phyloP scores from a whole-genome alignment of 2,329 filamentous ascomycete species.

The Exutisphaerella laricina region DNA sequence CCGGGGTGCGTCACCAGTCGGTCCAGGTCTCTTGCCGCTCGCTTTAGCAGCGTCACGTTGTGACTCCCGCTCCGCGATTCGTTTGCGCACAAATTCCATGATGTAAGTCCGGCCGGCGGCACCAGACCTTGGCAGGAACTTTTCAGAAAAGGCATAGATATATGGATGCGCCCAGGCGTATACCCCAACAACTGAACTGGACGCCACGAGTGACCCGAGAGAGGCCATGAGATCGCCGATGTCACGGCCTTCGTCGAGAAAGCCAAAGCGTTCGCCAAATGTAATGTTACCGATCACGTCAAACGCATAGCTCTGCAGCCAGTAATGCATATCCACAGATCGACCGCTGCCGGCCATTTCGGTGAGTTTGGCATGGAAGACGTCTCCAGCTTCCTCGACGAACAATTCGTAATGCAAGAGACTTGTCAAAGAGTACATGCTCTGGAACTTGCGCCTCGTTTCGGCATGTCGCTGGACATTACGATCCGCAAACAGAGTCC shows the following conservation, averaged over 20 bases:
- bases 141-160: conserved; percentile 14
- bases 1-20: conserved; percentile 6
- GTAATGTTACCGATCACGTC: conserved; percentile 39
- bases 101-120: conserved; percentile 14
- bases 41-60: conserved; percentile 7
- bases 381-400: conserved; percentile 15
- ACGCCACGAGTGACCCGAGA: conserved; percentile 12
- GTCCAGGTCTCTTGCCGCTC: conserved; percentile 8
- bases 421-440: conserved; percentile 23
- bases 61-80: conserved; percentile 9
- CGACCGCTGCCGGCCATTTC: conserved; percentile 5
- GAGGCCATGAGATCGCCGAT: conserved; percentile 20
- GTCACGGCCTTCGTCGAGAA: conserved; percentile 35
- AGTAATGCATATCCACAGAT: conserved; percentile 19
- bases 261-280: conserved; percentile 32
- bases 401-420: conserved; percentile 22
- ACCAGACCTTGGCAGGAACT: conserved; percentile 11
- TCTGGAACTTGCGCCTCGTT: conserved; percentile 19
- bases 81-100: conserved; percentile 11
- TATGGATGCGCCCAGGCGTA: conserved; percentile 18
- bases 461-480: conserved; percentile 19
- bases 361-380: conserved; percentile 14
- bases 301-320: conserved; percentile 36
- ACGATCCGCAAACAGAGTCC: conserved; percentile 17
- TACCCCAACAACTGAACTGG: conserved; percentile 13